Evolutionary conservation across 2,329 filamentous ascomycete species (phyloP), one percentile per base, ranked within the genome.

Genomic region (Alternaria angustiovoidea): DNA sequence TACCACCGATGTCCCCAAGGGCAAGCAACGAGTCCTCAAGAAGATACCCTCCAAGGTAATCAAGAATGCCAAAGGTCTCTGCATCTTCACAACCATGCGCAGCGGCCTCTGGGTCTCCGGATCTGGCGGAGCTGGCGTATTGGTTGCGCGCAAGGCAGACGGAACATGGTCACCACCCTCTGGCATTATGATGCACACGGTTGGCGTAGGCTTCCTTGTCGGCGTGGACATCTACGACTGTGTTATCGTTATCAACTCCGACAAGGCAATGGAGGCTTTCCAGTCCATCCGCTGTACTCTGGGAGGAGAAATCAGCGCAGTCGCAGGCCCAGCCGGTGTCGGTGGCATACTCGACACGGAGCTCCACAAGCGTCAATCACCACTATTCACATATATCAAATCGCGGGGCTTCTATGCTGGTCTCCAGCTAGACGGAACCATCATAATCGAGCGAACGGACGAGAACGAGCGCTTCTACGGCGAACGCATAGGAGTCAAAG

Each of bases 221-320:
- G 94, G 94, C 2, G 91, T 97, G 41, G 94, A 98, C 75, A 93
- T 97, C 32, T 98, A 97, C 82, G 94, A 98, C 77, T 97, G 94
- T 73, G 91, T 98, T 14, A 86, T 97, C 8, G 91, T 97, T 36
- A 94, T 97, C 75, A 97, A 96, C 81, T 93, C 91, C 44, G 88
- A 91, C 46, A 86, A 92, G 57, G 93, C 93, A 7, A 82, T 98
- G 47, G 91, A 97, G 67, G 88, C 91, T 1, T 96, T 97, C 74
- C 93, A 91, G 36, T 89, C 89, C 59, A 82, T 94, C 4, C 87
- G 90, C 54, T 88, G 93, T 56, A 95, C 91, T 0, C 82, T 98
- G 2, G 94, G 94, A 6, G 89, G 91, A 46, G 93, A 97, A 75
- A 86, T 96, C 53, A 89, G 87, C 63, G 87, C 93, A 26, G 87